Base-by-base conservation (phyloP, 495 filamentous ascomycete species). In the Sporormia fimetaria region DNA sequence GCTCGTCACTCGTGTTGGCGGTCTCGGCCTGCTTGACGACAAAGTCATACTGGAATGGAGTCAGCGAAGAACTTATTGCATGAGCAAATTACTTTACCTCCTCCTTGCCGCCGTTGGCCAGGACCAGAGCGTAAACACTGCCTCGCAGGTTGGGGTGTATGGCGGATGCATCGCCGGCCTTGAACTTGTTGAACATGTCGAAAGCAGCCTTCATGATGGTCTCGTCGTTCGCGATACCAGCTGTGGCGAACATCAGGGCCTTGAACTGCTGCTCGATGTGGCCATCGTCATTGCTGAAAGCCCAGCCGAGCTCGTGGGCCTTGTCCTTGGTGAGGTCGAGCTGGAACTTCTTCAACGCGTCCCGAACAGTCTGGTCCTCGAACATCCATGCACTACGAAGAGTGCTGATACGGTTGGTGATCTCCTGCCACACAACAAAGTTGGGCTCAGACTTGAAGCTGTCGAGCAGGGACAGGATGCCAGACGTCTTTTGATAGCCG, bases 371-470 rank as follows among this genome's bases (percentile, higher is more conserved):
- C 42, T 74, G 52, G 49, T 87, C 77, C 62, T 94, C 87, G 53
- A 94, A 98, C 20, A 87, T 62, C 87, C 86, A 96, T 16, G 88
- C 81, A 21, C 68, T 68, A 44, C 86, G 81, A 23, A 95, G 71
- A 14, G 74, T 67, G 2, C 73, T 72, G 47, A 95, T 73, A 24
- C 85, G 76, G 10, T 76, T 68, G 24, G 85, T 70, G 39, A 96
- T 81, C 65, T 95, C 85, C 49, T 81, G 81, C 90, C 90, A 96
- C 15, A 96, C 90, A 21, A 95, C 79, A 49, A 86, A 96, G 50
- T 90, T 83, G 6, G 75, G 65, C 64, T 98, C 90, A 29, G 67
- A 71, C 56, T 78, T 74, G 59, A 98, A 90, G 29, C 81, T 76
- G 54, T 87, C 77, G 39, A 98, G 67, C 3, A 98, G 72, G 36